phyloP scores from a whole-genome alignment of 306 rosid species.

The Glycine soja region DNA sequence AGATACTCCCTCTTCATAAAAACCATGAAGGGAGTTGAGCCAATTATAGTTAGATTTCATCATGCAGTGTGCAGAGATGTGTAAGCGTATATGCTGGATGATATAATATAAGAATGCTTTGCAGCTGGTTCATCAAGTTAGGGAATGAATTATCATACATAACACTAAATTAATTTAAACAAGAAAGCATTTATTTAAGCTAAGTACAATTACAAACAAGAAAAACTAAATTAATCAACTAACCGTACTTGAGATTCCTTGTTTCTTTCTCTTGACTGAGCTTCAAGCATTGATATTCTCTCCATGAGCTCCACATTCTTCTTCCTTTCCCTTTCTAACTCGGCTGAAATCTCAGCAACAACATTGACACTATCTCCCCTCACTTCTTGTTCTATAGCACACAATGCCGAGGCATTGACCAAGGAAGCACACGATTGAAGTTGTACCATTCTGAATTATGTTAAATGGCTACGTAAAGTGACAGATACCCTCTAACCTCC shows the following conservation, averaged over 20 bases:
- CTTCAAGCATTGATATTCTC: constrained; percentile 82
- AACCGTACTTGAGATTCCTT: constrained; percentile 60
- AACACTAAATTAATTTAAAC: too few species aligned
- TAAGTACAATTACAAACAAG: neutral
- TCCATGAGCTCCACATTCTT: constrained; percentile 75
- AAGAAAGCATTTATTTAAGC: too few species aligned
- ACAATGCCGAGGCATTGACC: constrained; percentile 62
- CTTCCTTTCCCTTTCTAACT: constrained; percentile 75
- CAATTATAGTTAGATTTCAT: constrained; percentile 17
- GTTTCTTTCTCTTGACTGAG: constrained; percentile 65
- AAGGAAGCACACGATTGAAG: constrained; percentile 66
- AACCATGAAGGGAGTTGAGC: neutral
- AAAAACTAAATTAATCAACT: constrained; percentile 13
- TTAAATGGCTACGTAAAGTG: constrained; percentile 6
- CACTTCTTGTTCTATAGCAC: constrained; percentile 68
- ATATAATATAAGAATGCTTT: neutral
- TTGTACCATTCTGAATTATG: constrained; percentile 61
- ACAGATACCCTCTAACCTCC: neutral
- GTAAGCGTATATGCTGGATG: neutral
- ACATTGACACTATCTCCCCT: constrained; percentile 55
- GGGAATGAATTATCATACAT: too few species aligned
- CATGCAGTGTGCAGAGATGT: constrained; percentile 16
- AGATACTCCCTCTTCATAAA: too few species aligned
- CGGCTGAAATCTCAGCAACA: constrained; percentile 69
- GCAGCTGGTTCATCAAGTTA: neutral